Evolutionary conservation across 345 rosid genomes (phyloP).

Genomic region (Linum tenue): DNA sequence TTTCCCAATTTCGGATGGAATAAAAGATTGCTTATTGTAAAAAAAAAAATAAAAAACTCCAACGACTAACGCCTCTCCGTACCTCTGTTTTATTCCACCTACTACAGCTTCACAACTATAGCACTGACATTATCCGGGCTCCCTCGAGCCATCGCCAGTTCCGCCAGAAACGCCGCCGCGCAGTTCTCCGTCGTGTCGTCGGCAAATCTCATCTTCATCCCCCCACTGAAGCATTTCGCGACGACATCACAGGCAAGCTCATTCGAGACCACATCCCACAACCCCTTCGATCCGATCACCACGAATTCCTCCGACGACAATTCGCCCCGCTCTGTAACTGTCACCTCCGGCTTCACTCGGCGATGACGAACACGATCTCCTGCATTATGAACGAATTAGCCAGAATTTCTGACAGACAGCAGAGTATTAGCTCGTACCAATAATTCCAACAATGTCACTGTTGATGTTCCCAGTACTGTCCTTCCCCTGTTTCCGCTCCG

Average conservation of each 20-base stretch:
- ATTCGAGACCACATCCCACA: conserved; percentile 36
- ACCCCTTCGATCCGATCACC: conserved; percentile 26
- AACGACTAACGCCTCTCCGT: no score
- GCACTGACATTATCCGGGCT: background rate
- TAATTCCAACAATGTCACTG: background rate
- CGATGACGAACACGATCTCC: conserved; percentile 22
- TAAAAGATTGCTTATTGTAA: no score
- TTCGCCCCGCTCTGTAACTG: conserved; percentile 13
- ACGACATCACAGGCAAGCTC: conserved; percentile 31
- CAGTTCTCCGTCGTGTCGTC: conserved; percentile 5
- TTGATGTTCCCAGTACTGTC: no score
- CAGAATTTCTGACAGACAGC: background rate
- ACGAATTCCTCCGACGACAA: conserved; percentile 22
- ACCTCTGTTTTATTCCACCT: background rate
- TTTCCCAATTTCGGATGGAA: no score
- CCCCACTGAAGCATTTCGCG: conserved; percentile 13
- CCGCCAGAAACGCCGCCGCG: conserved; percentile 6
- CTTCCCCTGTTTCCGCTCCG: no score
- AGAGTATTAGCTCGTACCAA: background rate
- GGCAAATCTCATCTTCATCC: background rate
- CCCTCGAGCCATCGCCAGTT: conserved; percentile 1
- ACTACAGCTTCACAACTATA: background rate
- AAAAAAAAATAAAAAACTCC: no score
- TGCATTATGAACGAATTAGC: background rate
- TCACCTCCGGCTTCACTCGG: conserved; percentile 32